These are phyloP conservation scores for Aureobasidium sp. DNA, from an alignment of 2,329 filamentous ascomycete species.

Conservation along the genomic window DNA sequence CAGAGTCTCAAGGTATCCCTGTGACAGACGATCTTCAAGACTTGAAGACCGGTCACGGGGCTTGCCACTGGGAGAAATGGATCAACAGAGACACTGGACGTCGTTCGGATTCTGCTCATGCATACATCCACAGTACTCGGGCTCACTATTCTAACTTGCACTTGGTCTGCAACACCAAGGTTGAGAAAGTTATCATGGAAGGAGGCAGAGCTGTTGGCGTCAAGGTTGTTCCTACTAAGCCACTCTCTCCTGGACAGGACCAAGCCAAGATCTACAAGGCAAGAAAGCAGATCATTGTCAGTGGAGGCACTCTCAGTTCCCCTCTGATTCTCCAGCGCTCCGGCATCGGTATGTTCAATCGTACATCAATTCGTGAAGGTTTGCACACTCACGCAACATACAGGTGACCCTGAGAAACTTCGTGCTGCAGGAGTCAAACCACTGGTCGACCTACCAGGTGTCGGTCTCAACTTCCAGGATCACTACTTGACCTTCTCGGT, in stretches of 20 bases:
- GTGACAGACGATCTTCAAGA: constrained; percentile 60
- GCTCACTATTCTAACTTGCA: constrained; percentile 64
- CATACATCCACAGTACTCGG: constrained; percentile 70
- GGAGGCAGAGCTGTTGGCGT: constrained; percentile 66
- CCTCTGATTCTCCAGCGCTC: constrained; percentile 70
- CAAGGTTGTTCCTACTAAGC: constrained; percentile 63
- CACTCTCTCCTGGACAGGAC: constrained; percentile 49
- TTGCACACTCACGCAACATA: not conserved
- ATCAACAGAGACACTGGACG: constrained; percentile 67
- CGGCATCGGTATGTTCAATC: constrained; percentile 47
- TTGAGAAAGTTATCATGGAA: constrained; percentile 69
- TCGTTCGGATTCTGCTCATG: constrained; percentile 69
- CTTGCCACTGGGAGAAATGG: constrained; percentile 81
- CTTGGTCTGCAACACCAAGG: constrained; percentile 67
- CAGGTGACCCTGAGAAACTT: constrained; percentile 62
- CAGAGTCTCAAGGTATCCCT: constrained; percentile 67
- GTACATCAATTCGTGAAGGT: too few species aligned
- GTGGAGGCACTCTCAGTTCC: constrained; percentile 65
- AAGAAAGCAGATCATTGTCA: constrained; percentile 67
- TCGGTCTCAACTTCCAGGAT: constrained; percentile 71
- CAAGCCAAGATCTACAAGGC: constrained; percentile 56
- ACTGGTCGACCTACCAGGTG: constrained; percentile 63
- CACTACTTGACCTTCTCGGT: constrained; percentile 66
- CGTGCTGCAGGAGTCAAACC: constrained; percentile 61
- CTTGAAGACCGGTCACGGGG: constrained; percentile 56